Evolutionary conservation across 2,329 filamentous ascomycete species (phyloP), one percentile per base, ranked within the genome.

Genomic region (Teratosphaeriaceae sp.): DNA sequence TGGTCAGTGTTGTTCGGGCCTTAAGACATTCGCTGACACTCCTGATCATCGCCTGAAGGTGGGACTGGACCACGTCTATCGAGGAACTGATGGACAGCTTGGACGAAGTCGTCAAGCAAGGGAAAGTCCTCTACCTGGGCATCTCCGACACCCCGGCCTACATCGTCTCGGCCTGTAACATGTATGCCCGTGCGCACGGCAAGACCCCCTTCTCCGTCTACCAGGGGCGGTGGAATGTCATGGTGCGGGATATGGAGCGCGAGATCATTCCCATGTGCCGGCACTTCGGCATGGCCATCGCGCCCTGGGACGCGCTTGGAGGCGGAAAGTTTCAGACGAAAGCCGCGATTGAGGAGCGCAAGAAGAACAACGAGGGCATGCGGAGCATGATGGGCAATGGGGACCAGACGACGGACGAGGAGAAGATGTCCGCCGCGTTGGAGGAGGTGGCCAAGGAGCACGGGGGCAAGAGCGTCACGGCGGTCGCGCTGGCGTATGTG

Each of bases 401-500:
- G 0, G 54, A 55, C 15, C 58, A 60, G 35, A 51, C 44, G 3
- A 72, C 76, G 21, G 66, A 74, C 0, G 74, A 78, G 43, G 62
- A 58, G 5, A 70, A 69, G 41, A 68, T 79, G 27, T 77, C 74
- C 39, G 70, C 68, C 22, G 77, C 76, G 0, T 69, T 88, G 0
- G 79, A 75, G 20, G 71, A 77, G 52, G 72, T 85, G 6, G 79
- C 76, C 0, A 69, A 70, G 7, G 67, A 72, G 45, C 75, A 80
- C 52, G 73, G 74, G 1, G 66, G 58, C 36, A 52, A 58, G n/a
- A 57, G 55, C 12, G 48, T 50, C 2, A 59, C 58, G 2, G 55
- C 55, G 2, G 49, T 62, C 2, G 61, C 84, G 6, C 65, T 88
- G 18, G 84, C 84, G 2, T 88, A 88, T 56, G 78, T 88, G 12